Evolutionary conservation across 805 yeast genomes (phyloP).

Genomic region (Saccharomyces paradoxus): DNA sequence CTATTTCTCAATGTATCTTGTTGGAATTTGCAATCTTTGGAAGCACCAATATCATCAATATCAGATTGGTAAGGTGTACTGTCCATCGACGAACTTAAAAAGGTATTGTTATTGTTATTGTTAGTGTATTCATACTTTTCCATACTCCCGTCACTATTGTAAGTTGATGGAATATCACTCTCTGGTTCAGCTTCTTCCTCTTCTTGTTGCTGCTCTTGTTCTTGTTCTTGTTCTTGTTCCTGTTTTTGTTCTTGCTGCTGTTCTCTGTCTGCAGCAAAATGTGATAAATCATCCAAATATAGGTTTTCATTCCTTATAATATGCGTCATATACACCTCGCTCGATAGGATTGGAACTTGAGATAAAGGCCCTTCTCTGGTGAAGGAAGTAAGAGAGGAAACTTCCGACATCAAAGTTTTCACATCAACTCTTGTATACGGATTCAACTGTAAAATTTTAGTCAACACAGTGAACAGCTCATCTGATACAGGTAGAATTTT

Average conservation of each 20-base stretch:
- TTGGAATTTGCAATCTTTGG: not conserved
- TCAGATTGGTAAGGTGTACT: constrained; percentile 10
- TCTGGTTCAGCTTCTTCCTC: constrained; percentile 6
- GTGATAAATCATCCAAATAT: not conserved
- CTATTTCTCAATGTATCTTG: not conserved
- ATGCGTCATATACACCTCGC: constrained; percentile 11
- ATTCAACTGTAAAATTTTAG: constrained; percentile 25
- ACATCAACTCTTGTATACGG: constrained; percentile 30
- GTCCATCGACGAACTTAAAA: constrained; percentile 5
- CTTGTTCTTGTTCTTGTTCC: not conserved
- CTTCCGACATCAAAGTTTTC: constrained; percentile 15
- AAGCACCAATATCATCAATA: constrained; percentile 4
- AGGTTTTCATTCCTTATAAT: constrained; percentile 13
- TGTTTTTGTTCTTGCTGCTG: not conserved
- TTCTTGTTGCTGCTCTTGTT: not conserved
- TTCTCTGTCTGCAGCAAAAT: not conserved
- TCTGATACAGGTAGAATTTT: constrained; percentile 66
- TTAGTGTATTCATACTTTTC: not conserved
- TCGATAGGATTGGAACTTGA: constrained; percentile 14
- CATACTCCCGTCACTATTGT: constrained; percentile 1
- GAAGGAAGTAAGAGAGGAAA: constrained; percentile 20
- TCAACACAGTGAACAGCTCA: constrained; percentile 48
- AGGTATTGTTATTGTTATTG: not conserved
- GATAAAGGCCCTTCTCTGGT: constrained; percentile 24
- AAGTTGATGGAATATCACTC: constrained; percentile 5